Evolutionary conservation across 768 basidiomycete genomes (phyloP), one percentile per base, ranked within the genome.

Genomic region (Auriscalpium orientale): DNA sequence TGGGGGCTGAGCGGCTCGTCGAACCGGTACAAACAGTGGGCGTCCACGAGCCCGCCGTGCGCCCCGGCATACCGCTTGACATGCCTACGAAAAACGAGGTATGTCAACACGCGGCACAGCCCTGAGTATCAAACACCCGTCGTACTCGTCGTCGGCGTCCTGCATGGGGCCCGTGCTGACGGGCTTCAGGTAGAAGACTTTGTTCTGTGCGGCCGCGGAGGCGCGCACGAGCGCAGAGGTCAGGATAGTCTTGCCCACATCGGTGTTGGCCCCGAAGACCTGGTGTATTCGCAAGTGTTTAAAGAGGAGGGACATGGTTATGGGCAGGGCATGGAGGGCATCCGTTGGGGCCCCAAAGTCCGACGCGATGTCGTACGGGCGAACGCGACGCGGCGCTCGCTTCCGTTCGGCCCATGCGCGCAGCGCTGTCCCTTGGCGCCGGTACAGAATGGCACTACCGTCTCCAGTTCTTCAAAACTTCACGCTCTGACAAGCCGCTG

Each of bases 241-340:
- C 53, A 98, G 74, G 56, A 98, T 79, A 0, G 95, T 97, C 72
- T 98, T 98, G 28, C 95, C 95, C 50, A 98, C 94, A 70, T 93
- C 85, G 2, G 95, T 98, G 71, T 95, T 97, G 1, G 95, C 93
- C 35, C 95, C 95, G 65, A 97, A 95, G 57, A 98, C 75, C 67
- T 95, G 91, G 69, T 94, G 90, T 34, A 93, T 74, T 16, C 91
- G 83, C 36, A 98, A 79, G 66, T 94, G 79, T 64, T 82, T 85
- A 76, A 89, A 95, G 46, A 98, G 84, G 20, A 86, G 78, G 49
- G 89, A 82, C 91, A 94, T 93, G 20, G 22, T 53, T 16, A 48
- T n/a, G 40, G 6, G 15, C 0, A 43, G 15, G 40, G 18, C 40
- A 18, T 43, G 13, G 15, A 43, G 18, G 40, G 40, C 40, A 43